Percentiles rank a stretch among this genome's conserved stretches.
These are phyloP conservation scores for Podaxis carcinomalis DNA, from an alignment of 768 basidiomycete species.

Conservation along the genomic window DNA sequence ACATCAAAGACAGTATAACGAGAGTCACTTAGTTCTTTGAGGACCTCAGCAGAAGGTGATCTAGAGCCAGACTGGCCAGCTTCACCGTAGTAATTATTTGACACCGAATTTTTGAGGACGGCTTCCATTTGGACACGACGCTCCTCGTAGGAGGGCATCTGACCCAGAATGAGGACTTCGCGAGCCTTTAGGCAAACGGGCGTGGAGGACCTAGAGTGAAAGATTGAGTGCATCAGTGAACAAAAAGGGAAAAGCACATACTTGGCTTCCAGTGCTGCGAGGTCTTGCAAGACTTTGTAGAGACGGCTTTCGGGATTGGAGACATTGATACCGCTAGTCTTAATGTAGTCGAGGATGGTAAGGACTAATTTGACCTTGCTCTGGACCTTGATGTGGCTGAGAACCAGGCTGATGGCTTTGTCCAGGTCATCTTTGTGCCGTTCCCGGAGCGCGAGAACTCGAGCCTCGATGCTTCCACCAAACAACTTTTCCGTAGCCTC, in stretches of 20 bases:
- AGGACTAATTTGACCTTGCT: slow-evolving; percentile 89
- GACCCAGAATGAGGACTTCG: slow-evolving; percentile 92
- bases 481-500: slow-evolving; percentile 88
- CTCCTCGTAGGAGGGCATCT: slow-evolving; percentile 97
- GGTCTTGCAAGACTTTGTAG: slow-evolving; percentile 70
- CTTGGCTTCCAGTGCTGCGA: slow-evolving; percentile 89
- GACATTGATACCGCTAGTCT: slow-evolving; percentile 70
- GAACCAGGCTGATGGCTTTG: slow-evolving; percentile 77
- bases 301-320: slow-evolving; percentile 71
- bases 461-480: slow-evolving; percentile 90
- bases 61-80: slow-evolving; percentile 33
- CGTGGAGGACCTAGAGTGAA: slow-evolving; percentile 67
- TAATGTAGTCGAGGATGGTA: slow-evolving; percentile 85
- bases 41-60: slow-evolving; percentile 77
- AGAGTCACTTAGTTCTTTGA: slow-evolving; percentile 93
- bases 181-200: slow-evolving; percentile 92
- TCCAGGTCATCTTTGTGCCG: slow-evolving; percentile 91
- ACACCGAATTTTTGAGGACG: slow-evolving; percentile 85
- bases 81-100: slow-evolving; percentile 88
- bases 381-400: slow-evolving; percentile 94
- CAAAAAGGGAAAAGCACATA: slow-evolving; percentile 29
- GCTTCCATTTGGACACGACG: slow-evolving; percentile 91
- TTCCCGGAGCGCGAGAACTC: slow-evolving; percentile 86
- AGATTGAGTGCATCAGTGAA: background rate
- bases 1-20: slow-evolving; percentile 97